Percentiles rank a stretch among this genome's conserved stretches.
Evolutionary conservation across 2,329 filamentous ascomycete genomes (phyloP).

Genomic region (Metarhizium humberi): DNA sequence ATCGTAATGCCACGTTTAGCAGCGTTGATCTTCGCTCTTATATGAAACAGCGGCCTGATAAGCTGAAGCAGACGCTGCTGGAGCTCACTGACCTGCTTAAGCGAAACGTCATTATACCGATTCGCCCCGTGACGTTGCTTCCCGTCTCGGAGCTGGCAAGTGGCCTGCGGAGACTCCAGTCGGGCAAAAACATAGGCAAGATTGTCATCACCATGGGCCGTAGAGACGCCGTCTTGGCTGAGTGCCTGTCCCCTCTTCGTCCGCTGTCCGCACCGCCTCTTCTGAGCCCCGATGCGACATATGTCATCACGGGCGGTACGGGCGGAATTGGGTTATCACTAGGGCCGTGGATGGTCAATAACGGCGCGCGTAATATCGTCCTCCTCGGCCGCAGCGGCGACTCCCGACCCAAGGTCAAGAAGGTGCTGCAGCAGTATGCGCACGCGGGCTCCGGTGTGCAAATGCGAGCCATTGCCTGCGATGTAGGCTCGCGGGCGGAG

Average conservation of each 20-base stretch:
- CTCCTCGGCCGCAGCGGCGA: background rate
- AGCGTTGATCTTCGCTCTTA: slow-evolving; percentile 35
- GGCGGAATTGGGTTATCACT: background rate
- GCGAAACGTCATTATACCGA: slow-evolving; percentile 17
- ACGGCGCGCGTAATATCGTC: background rate
- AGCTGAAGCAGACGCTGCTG: slow-evolving; percentile 27
- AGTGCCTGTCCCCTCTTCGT: too few relatives aligned
- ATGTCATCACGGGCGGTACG: background rate
- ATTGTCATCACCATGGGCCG: slow-evolving; percentile 31
- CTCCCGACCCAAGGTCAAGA: background rate
- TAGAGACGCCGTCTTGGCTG: slow-evolving; percentile 18
- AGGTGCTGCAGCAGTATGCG: background rate
- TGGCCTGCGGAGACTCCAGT: background rate
- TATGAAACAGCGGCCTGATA: slow-evolving; percentile 27
- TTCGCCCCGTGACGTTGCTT: slow-evolving; percentile 7
- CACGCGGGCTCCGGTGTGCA: background rate
- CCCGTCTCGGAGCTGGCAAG: slow-evolving; percentile 6
- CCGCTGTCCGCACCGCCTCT: background rate
- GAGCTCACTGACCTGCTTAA: slow-evolving; percentile 26
- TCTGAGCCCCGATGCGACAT: background rate
- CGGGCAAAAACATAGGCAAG: background rate
- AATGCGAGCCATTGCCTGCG: slow-evolving; percentile 22
- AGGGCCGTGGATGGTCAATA: background rate
- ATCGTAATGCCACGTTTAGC: slow-evolving; percentile 34
- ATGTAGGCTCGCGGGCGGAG: slow-evolving; percentile 30